Percentiles rank a stretch among this genome's conserved stretches.
Evolutionary conservation across 164 flowering plant genomes (phyloP).

Genomic region (Magnolia officinalis): DNA sequence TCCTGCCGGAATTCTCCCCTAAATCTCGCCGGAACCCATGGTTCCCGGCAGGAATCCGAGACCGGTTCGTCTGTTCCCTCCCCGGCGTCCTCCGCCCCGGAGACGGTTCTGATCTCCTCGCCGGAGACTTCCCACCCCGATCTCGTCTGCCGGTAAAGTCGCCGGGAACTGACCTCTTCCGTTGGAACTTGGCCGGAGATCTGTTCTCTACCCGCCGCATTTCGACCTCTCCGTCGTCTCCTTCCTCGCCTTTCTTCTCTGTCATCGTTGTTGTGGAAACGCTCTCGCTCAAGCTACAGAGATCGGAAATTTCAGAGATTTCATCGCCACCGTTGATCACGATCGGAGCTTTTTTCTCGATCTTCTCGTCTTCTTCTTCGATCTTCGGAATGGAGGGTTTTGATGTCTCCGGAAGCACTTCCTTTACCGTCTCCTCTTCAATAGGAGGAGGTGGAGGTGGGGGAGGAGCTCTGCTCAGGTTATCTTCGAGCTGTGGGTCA

Average conservation of each 20-base stretch:
- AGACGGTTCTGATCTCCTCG: slow-evolving; percentile 23
- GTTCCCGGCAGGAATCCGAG: background rate
- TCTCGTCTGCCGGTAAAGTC: background rate
- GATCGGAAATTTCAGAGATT: slow-evolving; percentile 39
- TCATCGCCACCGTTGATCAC: slow-evolving; percentile 10
- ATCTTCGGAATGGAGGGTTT: background rate
- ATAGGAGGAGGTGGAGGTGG: slow-evolving; percentile 6
- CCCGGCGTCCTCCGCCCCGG: slow-evolving; percentile 18
- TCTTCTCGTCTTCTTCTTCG: background rate
- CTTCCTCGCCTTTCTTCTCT: slow-evolving; percentile 28
- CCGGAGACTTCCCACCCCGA: background rate
- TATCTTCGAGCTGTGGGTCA: background rate
- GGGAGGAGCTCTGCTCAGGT: background rate
- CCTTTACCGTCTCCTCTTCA: slow-evolving; percentile 66
- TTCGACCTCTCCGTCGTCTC: slow-evolving; percentile 16
- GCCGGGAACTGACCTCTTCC: background rate
- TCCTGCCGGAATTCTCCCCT: slow-evolving; percentile 28
- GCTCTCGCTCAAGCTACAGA: slow-evolving; percentile 45
- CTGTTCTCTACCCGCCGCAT: slow-evolving; percentile 15
- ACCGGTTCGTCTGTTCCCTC: slow-evolving; percentile 15
- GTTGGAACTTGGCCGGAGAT: slow-evolving; percentile 4
- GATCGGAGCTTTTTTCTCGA: background rate
- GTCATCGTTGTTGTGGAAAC: slow-evolving; percentile 31
- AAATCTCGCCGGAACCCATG: slow-evolving; percentile 12
- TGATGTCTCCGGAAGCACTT: slow-evolving; percentile 56